Evolutionary conservation across 306 rosid genomes (phyloP), one percentile per base, ranked within the genome.

Genomic region (Vigna unguiculata): DNA sequence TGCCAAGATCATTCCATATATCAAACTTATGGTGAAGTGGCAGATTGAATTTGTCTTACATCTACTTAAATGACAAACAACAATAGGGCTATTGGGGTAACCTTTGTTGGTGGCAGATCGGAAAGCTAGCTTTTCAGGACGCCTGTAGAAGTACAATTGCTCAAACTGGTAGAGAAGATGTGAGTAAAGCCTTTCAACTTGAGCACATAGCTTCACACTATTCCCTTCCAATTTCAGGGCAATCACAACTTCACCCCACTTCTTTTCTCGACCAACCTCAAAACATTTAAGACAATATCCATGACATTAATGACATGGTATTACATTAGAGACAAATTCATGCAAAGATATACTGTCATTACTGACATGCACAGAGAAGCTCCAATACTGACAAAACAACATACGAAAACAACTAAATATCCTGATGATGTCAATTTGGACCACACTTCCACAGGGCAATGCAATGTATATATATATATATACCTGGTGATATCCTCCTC

Each of bases 401-500:
- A 68, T 9, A 45, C 10, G 41, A 17, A 46, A 30, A 9, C 43
- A 8, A 38, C 10, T 38, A 24, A 53, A 54, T 32, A 45, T 41
- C 49, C 6, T 47, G 63, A 49, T 55, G 53, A 49, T 55, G 53
- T 38, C 43, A 65, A 64, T 28, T 65, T 30, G 11, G 47, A 57
- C 43, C 43, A 38, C 43, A 38, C 43, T 38, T 2, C 34, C 14
- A 65, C 32, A 0, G 16, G 45, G 40, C 32, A 72, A 46, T 30
- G 51, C 51, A 46, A 10, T 81, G 78, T 22, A 30, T 4, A 25
- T 25, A 25, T 25, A 2, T 25, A 25, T 25, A 2, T 28, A 12
- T 81, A 85, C 88, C 86, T 76, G 84, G 65, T 54, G 83, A 80
- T 32, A 82, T 65, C 86, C 89, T 82, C 89, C 89, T 76, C 86